A percentile compares a stretch with the other conserved stretches of the same genome.
Conservation (phyloP, 106 monocot genomes). For the Acanthochlamys bracteata region DNA sequence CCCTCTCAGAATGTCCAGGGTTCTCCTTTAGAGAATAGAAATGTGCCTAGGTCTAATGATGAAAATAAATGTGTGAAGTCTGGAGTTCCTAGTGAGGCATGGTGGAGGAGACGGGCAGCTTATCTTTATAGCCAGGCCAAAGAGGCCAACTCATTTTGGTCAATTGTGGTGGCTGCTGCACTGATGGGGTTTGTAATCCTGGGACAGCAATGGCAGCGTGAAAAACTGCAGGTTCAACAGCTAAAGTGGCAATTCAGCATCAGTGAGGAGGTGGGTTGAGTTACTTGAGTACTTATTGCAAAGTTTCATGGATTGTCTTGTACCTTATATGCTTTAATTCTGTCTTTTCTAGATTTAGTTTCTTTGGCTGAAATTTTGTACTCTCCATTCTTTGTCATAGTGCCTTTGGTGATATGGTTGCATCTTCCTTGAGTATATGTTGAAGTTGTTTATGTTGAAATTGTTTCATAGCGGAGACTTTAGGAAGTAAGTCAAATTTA, state of each 20-base stretch:
- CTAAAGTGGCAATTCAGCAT: constrained; percentile 28
- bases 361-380: no score
- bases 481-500: no score
- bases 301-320: background rate
- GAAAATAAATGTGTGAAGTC: constrained; percentile 16
- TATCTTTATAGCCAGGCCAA: constrained; percentile 72
- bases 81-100: constrained; percentile 37
- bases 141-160: constrained; percentile 76
- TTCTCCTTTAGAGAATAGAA: constrained; percentile 10
- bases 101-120: constrained; percentile 69
- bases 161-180: constrained; percentile 69
- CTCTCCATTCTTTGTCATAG: no score
- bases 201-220: constrained; percentile 59
- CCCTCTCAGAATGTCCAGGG: constrained; percentile 8
- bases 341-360: no score
- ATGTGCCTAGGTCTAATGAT: constrained; percentile 13
- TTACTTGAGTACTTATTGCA: no score
- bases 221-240: constrained; percentile 44
- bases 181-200: constrained; percentile 74
- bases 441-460: no score
- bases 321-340: no score
- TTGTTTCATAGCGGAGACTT: no score
- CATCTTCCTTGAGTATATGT: background rate
- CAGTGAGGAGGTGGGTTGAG: constrained; percentile 27
- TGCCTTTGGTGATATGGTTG: no score